These are phyloP conservation scores for Trypanosoma grayi DNA, from an alignment of 208 protist species.

Conservation along the genomic window DNA sequence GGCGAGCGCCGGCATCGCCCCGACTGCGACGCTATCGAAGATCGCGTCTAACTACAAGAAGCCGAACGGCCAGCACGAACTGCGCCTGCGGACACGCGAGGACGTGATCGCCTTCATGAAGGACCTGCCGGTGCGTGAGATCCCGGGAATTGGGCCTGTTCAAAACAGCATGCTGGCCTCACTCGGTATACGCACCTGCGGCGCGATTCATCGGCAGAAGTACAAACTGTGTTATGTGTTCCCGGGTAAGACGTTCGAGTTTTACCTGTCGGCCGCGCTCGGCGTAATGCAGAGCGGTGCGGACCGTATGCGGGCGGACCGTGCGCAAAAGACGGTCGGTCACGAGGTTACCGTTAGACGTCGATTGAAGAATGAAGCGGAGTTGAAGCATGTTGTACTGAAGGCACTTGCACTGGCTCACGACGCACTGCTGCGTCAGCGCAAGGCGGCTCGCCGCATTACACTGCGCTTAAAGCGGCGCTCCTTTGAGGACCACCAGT, in stretches of 20 bases:
- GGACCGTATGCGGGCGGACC: slow-evolving; percentile 31
- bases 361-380: slow-evolving; percentile 44
- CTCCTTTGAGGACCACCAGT: slow-evolving; percentile 71
- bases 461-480: slow-evolving; percentile 66
- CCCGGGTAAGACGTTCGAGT: slow-evolving; percentile 66
- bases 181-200: slow-evolving; percentile 75
- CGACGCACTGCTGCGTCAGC: slow-evolving; percentile 51
- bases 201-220: slow-evolving; percentile 65
- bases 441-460: slow-evolving; percentile 45
- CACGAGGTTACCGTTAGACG: slow-evolving; percentile 80
- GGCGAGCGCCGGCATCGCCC: slow-evolving; percentile 82
- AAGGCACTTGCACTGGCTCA: slow-evolving; percentile 50
- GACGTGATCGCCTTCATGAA: slow-evolving; percentile 78
- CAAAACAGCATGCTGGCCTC: slow-evolving; percentile 66
- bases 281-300: slow-evolving; percentile 59
- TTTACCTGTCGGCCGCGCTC: slow-evolving; percentile 74
- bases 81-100: slow-evolving; percentile 68
- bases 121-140: slow-evolving; percentile 68
- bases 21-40: slow-evolving; percentile 86
- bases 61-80: slow-evolving; percentile 93
- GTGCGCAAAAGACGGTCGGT: slow-evolving; percentile 62
- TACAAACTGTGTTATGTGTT: slow-evolving; percentile 77
- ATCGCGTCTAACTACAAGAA: slow-evolving; percentile 94
- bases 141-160: slow-evolving; percentile 81
- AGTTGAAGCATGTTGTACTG: slow-evolving; percentile 50